Conservation (phyloP, 768 basidiomycete species). For the Clitopilus hobsonii region DNA sequence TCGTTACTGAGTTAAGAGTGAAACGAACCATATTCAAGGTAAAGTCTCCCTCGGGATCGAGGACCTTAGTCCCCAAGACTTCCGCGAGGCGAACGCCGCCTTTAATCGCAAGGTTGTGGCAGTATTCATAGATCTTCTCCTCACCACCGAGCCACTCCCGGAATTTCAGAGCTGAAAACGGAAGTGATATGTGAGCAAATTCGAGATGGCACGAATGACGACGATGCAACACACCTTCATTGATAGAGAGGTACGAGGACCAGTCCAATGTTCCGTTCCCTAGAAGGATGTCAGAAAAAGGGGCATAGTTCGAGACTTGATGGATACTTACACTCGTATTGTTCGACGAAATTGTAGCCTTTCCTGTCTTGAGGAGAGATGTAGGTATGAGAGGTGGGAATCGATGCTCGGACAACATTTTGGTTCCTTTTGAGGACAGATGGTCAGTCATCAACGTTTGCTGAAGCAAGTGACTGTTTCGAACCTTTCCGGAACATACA, state of each 20-base stretch:
- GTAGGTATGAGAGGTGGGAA: conserved; percentile 54
- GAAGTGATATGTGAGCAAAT: neutral
- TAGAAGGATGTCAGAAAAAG: conserved; percentile 16
- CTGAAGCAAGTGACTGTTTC: neutral
- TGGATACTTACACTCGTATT: conserved; percentile 46
- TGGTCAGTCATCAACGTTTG: no score
- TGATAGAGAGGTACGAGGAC: conserved; percentile 47
- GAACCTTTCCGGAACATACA: conserved; percentile 30
- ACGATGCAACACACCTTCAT: conserved; percentile 39
- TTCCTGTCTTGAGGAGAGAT: conserved; percentile 33
- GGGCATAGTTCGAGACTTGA: no score
- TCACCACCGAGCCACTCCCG: conserved; percentile 75
- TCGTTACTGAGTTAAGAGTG: no score
- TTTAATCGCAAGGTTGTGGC: conserved; percentile 58
- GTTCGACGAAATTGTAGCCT: conserved; percentile 33
- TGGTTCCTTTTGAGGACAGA: no score
- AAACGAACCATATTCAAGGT: conserved; percentile 74
- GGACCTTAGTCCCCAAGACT: conserved; percentile 53
- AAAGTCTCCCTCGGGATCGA: conserved; percentile 54
- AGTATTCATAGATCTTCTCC: conserved; percentile 63
- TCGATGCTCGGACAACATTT: conserved; percentile 49
- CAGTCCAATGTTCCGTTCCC: conserved; percentile 66
- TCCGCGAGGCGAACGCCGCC: conserved; percentile 61
- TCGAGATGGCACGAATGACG: neutral
- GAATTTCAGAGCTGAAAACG: conserved; percentile 58